Evolutionary conservation across 2,329 filamentous ascomycete species (phyloP).

Genomic region (Colletotrichum tropicale): DNA sequence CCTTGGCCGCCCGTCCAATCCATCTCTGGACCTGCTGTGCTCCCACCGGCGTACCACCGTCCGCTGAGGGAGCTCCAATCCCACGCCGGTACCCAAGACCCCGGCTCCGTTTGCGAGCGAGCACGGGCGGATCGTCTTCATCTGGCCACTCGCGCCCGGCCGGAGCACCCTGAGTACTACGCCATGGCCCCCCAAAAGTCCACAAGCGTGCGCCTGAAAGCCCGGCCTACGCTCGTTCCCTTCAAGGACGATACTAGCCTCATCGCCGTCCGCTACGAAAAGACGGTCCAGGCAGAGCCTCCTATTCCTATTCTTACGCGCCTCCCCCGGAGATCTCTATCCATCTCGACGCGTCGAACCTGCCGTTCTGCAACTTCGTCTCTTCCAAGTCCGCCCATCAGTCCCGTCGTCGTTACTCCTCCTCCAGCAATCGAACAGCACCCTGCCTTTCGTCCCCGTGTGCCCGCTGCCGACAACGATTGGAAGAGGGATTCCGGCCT

Average conservation of each 20-base stretch:
- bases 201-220: constrained; percentile 47
- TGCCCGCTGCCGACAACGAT: constrained; percentile 32
- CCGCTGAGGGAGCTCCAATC: not conserved
- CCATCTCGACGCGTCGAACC: constrained; percentile 15
- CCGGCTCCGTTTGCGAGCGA: not conserved
- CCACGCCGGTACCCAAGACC: not conserved
- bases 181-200: constrained; percentile 44
- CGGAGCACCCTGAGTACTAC: not conserved
- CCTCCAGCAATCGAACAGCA: constrained; percentile 52
- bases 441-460: constrained; percentile 50
- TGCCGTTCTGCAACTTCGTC: constrained; percentile 9
- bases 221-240: constrained; percentile 37
- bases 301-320: constrained; percentile 58
- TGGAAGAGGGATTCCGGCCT: constrained; percentile 62
- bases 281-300: constrained; percentile 61
- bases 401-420: constrained; percentile 37
- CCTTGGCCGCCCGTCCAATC: not conserved
- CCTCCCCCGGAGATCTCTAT: constrained; percentile 36
- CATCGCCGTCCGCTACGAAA: constrained; percentile 65
- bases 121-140: constrained; percentile 10
- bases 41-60: not conserved
- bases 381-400: constrained; percentile 17
- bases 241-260: constrained; percentile 56
- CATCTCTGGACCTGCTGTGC: not conserved
- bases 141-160: not conserved